A percentile compares a stretch with the other conserved stretches of the same genome.
Conservation (phyloP, 495 filamentous ascomycete species). For the Bathelium albidoporum region DNA sequence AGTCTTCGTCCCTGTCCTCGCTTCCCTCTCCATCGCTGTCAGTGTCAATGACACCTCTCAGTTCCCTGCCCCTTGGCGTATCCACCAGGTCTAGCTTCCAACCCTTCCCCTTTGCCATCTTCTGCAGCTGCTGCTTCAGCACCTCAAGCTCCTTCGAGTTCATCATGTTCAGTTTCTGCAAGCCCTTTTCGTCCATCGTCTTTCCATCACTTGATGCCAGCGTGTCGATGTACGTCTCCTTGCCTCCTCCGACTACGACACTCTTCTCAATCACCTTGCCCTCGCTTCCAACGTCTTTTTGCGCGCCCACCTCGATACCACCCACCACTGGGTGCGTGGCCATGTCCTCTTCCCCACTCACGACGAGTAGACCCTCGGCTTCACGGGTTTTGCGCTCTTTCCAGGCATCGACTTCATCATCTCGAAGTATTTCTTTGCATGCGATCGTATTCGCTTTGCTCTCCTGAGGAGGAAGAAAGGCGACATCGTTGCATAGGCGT, state of each 20-base stretch:
- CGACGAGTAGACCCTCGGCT: conserved; percentile 30
- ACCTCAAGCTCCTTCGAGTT: conserved; percentile 54
- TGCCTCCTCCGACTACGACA: conserved; percentile 45
- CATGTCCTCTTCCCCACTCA: conserved; percentile 10
- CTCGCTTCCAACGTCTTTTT: conserved; percentile 45
- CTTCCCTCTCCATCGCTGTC: conserved; percentile 39
- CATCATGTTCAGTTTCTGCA: conserved; percentile 58
- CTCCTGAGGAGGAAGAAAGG: conserved; percentile 78
- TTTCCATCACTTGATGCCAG: conserved; percentile 37
- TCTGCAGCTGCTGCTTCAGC: conserved; percentile 47
- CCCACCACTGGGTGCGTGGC: conserved; percentile 38
- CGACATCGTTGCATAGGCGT: conserved; percentile 82
- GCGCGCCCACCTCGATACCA: conserved; percentile 50
- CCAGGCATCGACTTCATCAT: conserved; percentile 50
- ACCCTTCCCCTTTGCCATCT: conserved; percentile 40
- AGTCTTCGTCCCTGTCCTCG: conserved; percentile 25
- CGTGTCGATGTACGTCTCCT: conserved; percentile 35
- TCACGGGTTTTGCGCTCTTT: conserved; percentile 28
- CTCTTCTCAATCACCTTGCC: conserved; percentile 48
- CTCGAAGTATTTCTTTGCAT: conserved; percentile 60
- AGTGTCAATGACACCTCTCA: conserved; percentile 44
- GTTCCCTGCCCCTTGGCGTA: conserved; percentile 39
- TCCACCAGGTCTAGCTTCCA: conserved; percentile 53
- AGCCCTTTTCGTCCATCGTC: conserved; percentile 45
- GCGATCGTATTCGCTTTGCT: conserved; percentile 67